Percentiles rank a stretch among this genome's conserved stretches.
These are phyloP conservation scores for Fusarium nurragi DNA, from an alignment of 2,329 filamentous ascomycete genomes.

Conservation along the genomic window DNA sequence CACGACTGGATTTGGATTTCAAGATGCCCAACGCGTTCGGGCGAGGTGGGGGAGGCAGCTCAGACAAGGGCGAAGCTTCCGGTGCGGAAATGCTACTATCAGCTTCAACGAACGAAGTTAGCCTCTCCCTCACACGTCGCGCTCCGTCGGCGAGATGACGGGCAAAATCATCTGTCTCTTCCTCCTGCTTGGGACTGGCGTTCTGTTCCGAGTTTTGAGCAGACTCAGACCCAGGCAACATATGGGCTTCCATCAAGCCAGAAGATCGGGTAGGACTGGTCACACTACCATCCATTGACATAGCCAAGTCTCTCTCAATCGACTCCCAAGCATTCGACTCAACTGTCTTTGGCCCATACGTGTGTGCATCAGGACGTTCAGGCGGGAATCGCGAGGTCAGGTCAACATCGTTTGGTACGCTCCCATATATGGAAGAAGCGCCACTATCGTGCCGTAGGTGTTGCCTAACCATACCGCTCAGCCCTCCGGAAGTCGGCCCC, in stretches of 20 bases:
- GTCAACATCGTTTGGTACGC: conserved; percentile 52
- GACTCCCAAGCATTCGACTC: conserved; percentile 58
- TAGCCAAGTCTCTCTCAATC: conserved; percentile 44
- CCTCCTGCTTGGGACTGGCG: conserved; percentile 61
- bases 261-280: conserved; percentile 36
- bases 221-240: conserved; percentile 1
- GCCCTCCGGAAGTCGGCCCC: conserved; percentile 68
- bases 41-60: conserved; percentile 54
- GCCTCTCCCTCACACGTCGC: conserved; percentile 75
- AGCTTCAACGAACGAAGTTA: conserved; percentile 74
- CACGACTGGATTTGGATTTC: conserved; percentile 72
- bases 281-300: conserved; percentile 41
- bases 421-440: conserved; percentile 79
- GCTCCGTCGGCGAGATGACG: conserved; percentile 76
- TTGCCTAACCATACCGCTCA: conserved; percentile 84
- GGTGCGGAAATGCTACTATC: conserved; percentile 57
- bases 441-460: conserved; percentile 86
- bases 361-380: conserved; percentile 45
- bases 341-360: conserved; percentile 39
- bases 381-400: conserved; percentile 49
- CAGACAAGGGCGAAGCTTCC: conserved; percentile 45
- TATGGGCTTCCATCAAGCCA: conserved; percentile 31
- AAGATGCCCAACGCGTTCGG: conserved; percentile 71
- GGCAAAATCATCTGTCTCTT: conserved; percentile 71
- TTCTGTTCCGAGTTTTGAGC: conserved; percentile 38